Percentiles rank a stretch among this genome's conserved stretches.
phyloP scores from a whole-genome alignment of 2,329 filamentous ascomycete species.

The Magnaporthiopsis rhizophila region DNA sequence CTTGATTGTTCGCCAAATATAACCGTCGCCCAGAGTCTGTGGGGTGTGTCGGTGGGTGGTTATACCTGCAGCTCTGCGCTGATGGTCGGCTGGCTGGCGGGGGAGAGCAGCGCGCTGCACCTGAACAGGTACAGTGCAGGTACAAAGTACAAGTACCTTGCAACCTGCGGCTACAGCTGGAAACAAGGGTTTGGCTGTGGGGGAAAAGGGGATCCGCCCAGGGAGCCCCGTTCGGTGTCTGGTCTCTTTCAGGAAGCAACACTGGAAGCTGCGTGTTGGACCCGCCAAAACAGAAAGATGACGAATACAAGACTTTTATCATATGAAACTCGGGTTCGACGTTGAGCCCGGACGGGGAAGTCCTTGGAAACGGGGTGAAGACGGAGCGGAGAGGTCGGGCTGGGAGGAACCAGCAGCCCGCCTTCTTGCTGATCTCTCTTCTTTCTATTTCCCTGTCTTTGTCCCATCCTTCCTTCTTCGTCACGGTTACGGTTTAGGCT shows the following conservation, averaged over 20 bases:
- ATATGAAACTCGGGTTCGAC: neutral
- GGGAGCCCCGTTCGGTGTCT: neutral
- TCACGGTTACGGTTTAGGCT: neutral
- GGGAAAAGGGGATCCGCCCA: neutral
- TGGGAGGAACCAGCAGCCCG: too few species aligned
- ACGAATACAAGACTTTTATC: neutral
- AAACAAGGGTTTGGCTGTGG: neutral
- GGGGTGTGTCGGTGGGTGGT: neutral
- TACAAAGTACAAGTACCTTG: neutral
- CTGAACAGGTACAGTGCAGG: neutral
- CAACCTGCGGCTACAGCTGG: neutral
- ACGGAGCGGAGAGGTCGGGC: too few species aligned
- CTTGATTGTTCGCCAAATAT: neutral
- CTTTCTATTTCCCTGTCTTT: neutral
- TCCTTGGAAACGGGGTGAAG: neutral
- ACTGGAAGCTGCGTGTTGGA: neutral
- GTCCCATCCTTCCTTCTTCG: neutral
- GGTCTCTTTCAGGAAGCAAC: neutral
- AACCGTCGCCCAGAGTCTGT: neutral
- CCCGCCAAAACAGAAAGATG: neutral
- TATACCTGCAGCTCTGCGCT: neutral
- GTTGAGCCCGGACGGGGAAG: neutral
- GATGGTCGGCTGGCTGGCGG: neutral
- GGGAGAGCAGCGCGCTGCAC: neutral
- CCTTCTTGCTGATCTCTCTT: too few species aligned